A percentile compares a stretch with the other conserved stretches of the same genome.
Conservation (phyloP, 1,284 basidiomycete genomes). For the Somion occarium region DNA sequence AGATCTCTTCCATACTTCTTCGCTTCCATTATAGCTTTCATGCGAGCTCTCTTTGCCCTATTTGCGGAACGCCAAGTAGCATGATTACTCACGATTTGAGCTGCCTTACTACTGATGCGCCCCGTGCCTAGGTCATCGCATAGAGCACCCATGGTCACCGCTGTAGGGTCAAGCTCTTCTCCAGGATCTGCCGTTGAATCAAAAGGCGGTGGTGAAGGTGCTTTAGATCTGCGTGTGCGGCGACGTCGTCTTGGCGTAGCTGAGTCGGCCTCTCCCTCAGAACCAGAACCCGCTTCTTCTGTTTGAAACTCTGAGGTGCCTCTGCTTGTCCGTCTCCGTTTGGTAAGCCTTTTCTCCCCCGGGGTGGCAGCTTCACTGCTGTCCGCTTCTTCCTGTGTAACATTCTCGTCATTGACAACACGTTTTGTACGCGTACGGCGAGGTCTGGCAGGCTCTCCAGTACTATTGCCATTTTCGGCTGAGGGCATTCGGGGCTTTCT, state of each 20-base stretch:
- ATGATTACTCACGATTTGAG: slow-evolving; percentile 63
- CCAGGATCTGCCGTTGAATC: slow-evolving; percentile 59
- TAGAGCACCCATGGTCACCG: slow-evolving; percentile 70
- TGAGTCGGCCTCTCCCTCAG: background rate
- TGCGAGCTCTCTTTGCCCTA: slow-evolving; percentile 55
- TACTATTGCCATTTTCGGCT: background rate
- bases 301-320: background rate
- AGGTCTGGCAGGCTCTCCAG: background rate
- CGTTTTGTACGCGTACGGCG: background rate
- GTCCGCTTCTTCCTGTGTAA: background rate
- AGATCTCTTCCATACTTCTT: slow-evolving; percentile 63
- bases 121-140: slow-evolving; percentile 73
- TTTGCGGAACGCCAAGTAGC: slow-evolving; percentile 62
- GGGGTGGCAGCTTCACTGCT: background rate
- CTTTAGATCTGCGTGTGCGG: slow-evolving; percentile 25
- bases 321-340: background rate
- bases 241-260: slow-evolving; percentile 7
- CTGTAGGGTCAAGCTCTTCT: slow-evolving; percentile 71
- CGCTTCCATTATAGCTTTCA: slow-evolving; percentile 59
- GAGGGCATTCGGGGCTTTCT: background rate
- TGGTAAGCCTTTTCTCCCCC: background rate
- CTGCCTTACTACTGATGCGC: slow-evolving; percentile 66
- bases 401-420: background rate
- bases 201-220: slow-evolving; percentile 46
- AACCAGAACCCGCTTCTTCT: background rate